Evolutionary conservation across 176 grass and related monocot species (phyloP), one percentile per base, ranked within the genome.

Genomic region (Dactylis glomerata): DNA sequence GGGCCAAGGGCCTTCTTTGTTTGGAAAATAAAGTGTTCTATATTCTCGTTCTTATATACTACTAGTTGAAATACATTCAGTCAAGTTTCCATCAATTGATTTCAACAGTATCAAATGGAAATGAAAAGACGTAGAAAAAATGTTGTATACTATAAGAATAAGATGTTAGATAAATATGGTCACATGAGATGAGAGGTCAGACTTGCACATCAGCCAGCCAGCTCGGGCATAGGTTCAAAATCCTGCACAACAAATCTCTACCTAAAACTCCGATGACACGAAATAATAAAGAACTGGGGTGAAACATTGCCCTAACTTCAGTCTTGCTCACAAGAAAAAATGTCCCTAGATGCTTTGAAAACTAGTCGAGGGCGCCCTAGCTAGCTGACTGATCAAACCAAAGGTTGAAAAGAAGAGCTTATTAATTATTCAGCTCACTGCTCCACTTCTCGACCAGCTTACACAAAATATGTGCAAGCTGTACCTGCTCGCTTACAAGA

Each of bases 261-360:
- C n/a, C 38, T 3, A 15, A 44, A 44, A 71, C 22, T 26, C 2
- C 1, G 37, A n/a, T 24, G 67, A 23, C 37, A 70, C 67, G 5
- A 70, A 69, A 71, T 42, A 44, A 24, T 47, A 73, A 19, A 72
- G 12, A 73, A 73, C 8, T 0, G 6, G n/a, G n/a, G 8, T 15
- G 2, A 73, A 73, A 51, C 45, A 75, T 11, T 49, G 72, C 72
- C 9, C 45, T 50, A 19, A 77, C 52, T 44, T 73, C 86, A 79
- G 26, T 34, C 36, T 84, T 64, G 55, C 36, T 36, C 56, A 65
- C 17, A 84, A 80, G 44, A 52, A 73, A 24, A 62, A 1, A 11
- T 16, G 27, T 44, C 36, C 20, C 20, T 42, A 57, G 22, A 73
- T 33, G 30, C 63, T 80, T n/a, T 66, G 22, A 28, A 67, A 57